These are phyloP conservation scores for Passiflora organensis DNA, from an alignment of 345 rosid species.

Conservation along the genomic window DNA sequence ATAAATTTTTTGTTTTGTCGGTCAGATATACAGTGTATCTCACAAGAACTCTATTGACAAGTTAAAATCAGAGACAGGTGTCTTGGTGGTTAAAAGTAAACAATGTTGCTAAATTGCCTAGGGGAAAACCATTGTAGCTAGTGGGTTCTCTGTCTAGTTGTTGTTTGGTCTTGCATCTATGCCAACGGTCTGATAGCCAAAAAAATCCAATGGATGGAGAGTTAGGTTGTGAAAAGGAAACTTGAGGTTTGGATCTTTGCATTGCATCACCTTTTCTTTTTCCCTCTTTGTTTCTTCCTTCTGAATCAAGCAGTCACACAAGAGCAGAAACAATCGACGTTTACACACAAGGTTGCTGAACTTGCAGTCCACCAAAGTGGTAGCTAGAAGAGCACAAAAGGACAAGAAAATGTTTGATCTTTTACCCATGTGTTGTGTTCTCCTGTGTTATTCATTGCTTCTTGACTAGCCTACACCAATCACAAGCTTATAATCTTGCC, in stretches of 20 bases:
- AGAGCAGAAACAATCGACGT: slow-evolving; percentile 19
- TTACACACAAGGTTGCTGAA: slow-evolving; percentile 37
- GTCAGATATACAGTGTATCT: neutral
- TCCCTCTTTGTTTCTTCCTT: slow-evolving; percentile 28
- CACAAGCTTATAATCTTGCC: too few species aligned
- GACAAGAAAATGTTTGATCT: too few species aligned
- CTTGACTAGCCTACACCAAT: too few species aligned
- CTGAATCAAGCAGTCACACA: slow-evolving; percentile 32
- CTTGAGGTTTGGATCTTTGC: slow-evolving; percentile 31
- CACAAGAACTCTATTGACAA: too few species aligned
- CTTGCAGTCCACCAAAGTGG: slow-evolving; percentile 49
- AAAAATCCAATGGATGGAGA: slow-evolving; percentile 31
- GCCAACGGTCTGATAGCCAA: slow-evolving; percentile 47
- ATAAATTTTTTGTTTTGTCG: too few species aligned
- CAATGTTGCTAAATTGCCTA: slow-evolving; percentile 3
- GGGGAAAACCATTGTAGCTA: neutral
- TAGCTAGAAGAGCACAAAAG: slow-evolving; percentile 3
- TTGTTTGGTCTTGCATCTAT: slow-evolving; percentile 39
- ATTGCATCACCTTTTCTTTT: slow-evolving; percentile 15
- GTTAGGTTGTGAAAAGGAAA: slow-evolving; percentile 49
- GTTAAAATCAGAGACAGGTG: slow-evolving; percentile 2
- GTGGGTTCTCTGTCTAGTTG: slow-evolving; percentile 23
- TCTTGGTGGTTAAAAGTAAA: slow-evolving; percentile 8
- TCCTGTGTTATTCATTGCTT: too few species aligned
- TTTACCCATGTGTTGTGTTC: too few species aligned